Percentiles rank a stretch among this genome's conserved stretches.
These are phyloP conservation scores for Globisporangium echinulatum DNA, from an alignment of 352 stramenopile species.

Conservation along the genomic window DNA sequence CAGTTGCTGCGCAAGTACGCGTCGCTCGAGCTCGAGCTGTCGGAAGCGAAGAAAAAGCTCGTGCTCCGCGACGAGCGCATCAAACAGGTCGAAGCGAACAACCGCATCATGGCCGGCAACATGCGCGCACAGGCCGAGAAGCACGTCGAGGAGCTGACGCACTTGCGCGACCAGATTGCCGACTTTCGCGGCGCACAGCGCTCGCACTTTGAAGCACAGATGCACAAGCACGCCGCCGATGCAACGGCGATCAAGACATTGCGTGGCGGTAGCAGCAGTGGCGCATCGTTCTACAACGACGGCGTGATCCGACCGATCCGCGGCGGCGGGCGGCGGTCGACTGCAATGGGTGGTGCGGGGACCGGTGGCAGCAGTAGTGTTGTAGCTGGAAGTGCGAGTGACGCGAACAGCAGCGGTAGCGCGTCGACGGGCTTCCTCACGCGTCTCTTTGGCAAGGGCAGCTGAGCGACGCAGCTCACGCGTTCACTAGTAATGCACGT, in stretches of 20 bases:
- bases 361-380: conserved; percentile 10
- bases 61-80: conserved; percentile 87
- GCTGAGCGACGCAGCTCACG: neutral
- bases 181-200: conserved; percentile 75
- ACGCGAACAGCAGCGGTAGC: conserved; percentile 5
- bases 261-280: conserved; percentile 29
- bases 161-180: conserved; percentile 78
- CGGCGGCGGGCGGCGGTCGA: conserved; percentile 60
- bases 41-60: conserved; percentile 86
- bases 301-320: conserved; percentile 70
- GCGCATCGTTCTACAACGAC: conserved; percentile 48
- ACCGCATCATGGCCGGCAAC: conserved; percentile 83
- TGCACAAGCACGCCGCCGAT: conserved; percentile 32
- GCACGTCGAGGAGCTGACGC: conserved; percentile 83
- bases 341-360: conserved; percentile 15
- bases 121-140: conserved; percentile 87
- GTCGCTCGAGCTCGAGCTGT: conserved; percentile 83
- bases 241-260: conserved; percentile 55
- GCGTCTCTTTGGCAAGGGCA: conserved; percentile 43
- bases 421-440: conserved; percentile 40
- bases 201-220: conserved; percentile 69
- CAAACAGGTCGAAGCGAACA: conserved; percentile 85
- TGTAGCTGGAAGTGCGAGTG: neutral
- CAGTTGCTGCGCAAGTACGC: conserved; percentile 89
- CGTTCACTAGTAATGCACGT: too few species aligned